Evolutionary conservation across 441 rosid genomes (phyloP), one percentile per base, ranked within the genome.

Genomic region (Arabidopsis lyrata): DNA sequence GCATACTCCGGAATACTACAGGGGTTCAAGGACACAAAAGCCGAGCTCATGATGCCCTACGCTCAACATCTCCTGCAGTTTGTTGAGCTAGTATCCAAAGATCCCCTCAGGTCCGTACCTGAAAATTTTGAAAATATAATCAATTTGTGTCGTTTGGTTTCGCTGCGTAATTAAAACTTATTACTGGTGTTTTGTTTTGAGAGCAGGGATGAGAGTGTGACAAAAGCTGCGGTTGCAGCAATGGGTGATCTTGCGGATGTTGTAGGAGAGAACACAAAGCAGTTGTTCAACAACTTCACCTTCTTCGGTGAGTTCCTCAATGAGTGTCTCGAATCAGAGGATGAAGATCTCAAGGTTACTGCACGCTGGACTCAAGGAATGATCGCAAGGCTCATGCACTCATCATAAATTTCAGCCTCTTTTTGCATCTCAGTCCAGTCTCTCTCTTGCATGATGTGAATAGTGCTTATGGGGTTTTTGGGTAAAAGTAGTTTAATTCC

Each of bases 181-280:
- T 5, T 14, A 24, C 39, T 60, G 10, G 24, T 35, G 39, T 48
- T 27, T 61, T 20, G 42, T 20, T 16, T 8, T 61, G 36, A 18
- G 39, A 61, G 42, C 80, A 94, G 97, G 86, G 96, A 94, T 50
- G 99, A 92, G 81, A 78, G 84, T 48, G 93, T 94, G 56, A 92
- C 97, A 6, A 94, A 84, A 79, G 99, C 97, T 12, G 95, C 97
- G 18, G 90, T 92, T 31, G 99, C 95, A 0, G 97, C 93, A 60
- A 87, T 90, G 90, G 99, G 99, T 29, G 97, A 94, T 83, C 90
- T 94, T 15, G 99, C 97, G 0, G 97, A 92, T 55, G 92, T 92
- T 8, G 86, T 92, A 18, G 99, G 99, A 62, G 75, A 90, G 6
- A 86, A 88, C 79, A 84, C 82, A 22, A 92, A 90, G 83, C 70